Evolutionary conservation across 495 filamentous ascomycete species (phyloP), one percentile per base, ranked within the genome.

Genomic region (Staphylotrichum longicolle): DNA sequence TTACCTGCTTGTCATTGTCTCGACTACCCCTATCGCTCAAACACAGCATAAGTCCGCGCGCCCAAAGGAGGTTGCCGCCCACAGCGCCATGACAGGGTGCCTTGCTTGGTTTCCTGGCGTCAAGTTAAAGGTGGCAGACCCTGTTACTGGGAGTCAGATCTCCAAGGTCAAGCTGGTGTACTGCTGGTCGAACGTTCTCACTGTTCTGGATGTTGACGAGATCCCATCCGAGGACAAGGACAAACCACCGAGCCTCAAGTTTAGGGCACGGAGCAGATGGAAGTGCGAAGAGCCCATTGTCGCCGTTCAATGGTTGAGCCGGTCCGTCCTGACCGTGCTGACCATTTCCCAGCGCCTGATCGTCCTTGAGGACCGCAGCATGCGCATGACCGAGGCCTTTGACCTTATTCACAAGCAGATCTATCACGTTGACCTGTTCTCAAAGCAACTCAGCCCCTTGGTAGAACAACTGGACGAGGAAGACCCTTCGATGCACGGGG

Each of bases 61-160:
- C 27, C 92, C 94, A 20, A 98, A 93, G 65, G 94, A 96, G 62
- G 83, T 97, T 20, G 85, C 88, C 4, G 85, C 91, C 34, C 92
- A 98, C 71, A 88, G 90, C 66, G 86, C 93, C 32, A 85, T 99
- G 80, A 97, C 88, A 41, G 94, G 92, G 14, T 95, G 93, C 63
- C 74, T 99, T 57, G 91, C 94, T 15, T 99, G 94, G 94, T 99
- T 98, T 72, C 94, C 94, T 5, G 90, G 91, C 4, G 94, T 97
- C 54, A 94, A 89, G 66, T 76, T 98, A 44, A 98, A 97, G 73
- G 83, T 85, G 32, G 82, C 85, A 45, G 86, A 89, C 52, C 75
- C 83, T 0, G 69, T 71, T 27, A 80, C 81, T 20, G 81, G 77
- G 4, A 80, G 76, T 59, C 72, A 78, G 33, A 74, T 83, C 40